Evolutionary conservation across 2,329 filamentous ascomycete species (phyloP).

Genomic region (Alternaria arbusti): DNA sequence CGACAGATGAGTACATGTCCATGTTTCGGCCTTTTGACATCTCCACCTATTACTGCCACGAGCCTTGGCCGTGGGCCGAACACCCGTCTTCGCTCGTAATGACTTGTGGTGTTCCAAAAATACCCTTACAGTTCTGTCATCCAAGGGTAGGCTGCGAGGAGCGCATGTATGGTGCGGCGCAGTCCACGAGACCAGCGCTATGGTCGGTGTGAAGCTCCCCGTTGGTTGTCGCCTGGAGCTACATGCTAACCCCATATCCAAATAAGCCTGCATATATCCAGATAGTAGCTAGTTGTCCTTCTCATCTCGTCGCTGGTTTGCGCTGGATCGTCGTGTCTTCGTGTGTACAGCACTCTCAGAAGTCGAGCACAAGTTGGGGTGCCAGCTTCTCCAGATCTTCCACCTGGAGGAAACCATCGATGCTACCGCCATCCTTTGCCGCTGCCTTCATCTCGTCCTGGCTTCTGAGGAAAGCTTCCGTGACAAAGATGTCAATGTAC

Average conservation of each 20-base stretch:
- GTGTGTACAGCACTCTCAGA: constrained; percentile 57
- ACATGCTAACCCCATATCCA: background rate
- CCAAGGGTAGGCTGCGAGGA: background rate
- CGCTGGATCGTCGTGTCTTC: background rate
- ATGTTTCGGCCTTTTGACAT: background rate
- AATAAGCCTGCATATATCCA: background rate
- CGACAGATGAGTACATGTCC: constrained; percentile 1
- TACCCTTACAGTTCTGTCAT: background rate
- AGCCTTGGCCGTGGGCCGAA: background rate
- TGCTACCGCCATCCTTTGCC: constrained; percentile 36
- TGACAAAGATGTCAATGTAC: constrained; percentile 90
- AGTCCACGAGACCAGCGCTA: background rate
- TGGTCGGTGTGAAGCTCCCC: background rate
- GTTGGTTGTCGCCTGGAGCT: background rate
- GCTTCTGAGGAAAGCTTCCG: constrained; percentile 83
- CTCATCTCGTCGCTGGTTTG: background rate
- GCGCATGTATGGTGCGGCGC: background rate
- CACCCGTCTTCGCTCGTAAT: background rate
- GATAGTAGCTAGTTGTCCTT: background rate
- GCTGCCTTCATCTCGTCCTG: constrained; percentile 69
- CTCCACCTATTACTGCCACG: background rate
- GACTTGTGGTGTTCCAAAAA: background rate
- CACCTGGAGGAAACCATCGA: constrained; percentile 76
- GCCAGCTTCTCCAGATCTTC: constrained; percentile 90
- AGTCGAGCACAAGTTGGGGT: constrained; percentile 84